phyloP scores from a whole-genome alignment of 345 rosid species.

The Arabis hirsuta region DNA sequence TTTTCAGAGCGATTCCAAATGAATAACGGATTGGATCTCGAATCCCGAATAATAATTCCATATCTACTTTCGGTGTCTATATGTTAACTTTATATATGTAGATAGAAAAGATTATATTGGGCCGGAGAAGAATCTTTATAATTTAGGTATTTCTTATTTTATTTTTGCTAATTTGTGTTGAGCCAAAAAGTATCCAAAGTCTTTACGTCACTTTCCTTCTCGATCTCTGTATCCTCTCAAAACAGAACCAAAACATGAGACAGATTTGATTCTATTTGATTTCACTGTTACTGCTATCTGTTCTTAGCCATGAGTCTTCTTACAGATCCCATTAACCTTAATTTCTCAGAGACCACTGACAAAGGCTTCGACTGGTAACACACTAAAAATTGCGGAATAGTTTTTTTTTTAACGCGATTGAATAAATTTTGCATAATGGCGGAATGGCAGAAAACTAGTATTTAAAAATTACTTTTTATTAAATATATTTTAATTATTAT shows the following conservation, averaged over 20 bases:
- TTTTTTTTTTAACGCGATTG: too few species aligned
- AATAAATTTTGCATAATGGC: too few species aligned
- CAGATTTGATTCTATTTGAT: conserved; percentile 8
- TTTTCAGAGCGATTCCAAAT: too few species aligned
- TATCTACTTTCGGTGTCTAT: too few species aligned
- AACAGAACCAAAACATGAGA: conserved; percentile 18
- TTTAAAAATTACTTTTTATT: too few species aligned
- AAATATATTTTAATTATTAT: too few species aligned
- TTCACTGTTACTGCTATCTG: background rate
- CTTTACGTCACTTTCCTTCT: conserved; percentile 28
- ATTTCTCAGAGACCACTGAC: conserved; percentile 73
- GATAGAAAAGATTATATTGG: conserved; percentile 31
- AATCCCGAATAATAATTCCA: too few species aligned
- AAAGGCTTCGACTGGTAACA: too few species aligned
- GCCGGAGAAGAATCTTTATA: conserved; percentile 38
- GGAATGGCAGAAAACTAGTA: too few species aligned
- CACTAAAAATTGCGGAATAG: too few species aligned
- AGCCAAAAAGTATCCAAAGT: conserved; percentile 31
- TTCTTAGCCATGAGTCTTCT: conserved; percentile 71
- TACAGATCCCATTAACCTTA: conserved; percentile 74
- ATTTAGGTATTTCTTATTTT: background rate
- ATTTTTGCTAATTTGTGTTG: conserved; percentile 18
- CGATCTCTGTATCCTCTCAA: conserved; percentile 26
- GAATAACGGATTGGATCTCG: too few species aligned
- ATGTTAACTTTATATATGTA: too few species aligned